phyloP scores from a whole-genome alignment of 2,329 filamentous ascomycete genomes.

The Westerdykella sp. region DNA sequence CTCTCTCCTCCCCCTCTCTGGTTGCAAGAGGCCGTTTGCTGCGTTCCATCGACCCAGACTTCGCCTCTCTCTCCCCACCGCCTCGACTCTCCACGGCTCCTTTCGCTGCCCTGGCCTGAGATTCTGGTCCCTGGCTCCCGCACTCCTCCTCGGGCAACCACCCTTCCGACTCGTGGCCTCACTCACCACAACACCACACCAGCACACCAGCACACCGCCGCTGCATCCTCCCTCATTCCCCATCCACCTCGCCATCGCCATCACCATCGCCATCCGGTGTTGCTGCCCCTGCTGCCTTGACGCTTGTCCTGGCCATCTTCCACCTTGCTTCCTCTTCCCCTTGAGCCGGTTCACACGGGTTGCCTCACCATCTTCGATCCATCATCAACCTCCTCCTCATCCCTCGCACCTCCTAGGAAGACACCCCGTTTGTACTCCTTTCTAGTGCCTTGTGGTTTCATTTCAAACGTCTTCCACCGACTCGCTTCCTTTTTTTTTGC shows the following conservation, averaged over 20 bases:
- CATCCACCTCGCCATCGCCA: background rate
- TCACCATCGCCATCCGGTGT: no score
- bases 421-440: no score
- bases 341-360: no score
- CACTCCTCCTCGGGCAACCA: conserved; percentile 11
- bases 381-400: background rate
- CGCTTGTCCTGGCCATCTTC: no score
- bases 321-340: no score
- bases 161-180: conserved; percentile 2
- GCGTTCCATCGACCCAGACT: background rate
- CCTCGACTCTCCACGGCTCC: conserved; percentile 1
- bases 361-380: background rate
- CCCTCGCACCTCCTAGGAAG: no score
- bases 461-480: no score
- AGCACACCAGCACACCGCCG: background rate
- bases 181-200: conserved; percentile 1
- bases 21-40: background rate
- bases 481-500: background rate
- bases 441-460: no score
- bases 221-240: conserved; percentile 4
- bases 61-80: background rate
- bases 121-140: conserved; percentile 10
- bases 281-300: background rate
- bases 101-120: conserved; percentile 3
- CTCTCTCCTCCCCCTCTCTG: conserved; percentile 2